Evolutionary conservation across 768 basidiomycete genomes (phyloP).

Genomic region (Chlorophyllum brunneum): DNA sequence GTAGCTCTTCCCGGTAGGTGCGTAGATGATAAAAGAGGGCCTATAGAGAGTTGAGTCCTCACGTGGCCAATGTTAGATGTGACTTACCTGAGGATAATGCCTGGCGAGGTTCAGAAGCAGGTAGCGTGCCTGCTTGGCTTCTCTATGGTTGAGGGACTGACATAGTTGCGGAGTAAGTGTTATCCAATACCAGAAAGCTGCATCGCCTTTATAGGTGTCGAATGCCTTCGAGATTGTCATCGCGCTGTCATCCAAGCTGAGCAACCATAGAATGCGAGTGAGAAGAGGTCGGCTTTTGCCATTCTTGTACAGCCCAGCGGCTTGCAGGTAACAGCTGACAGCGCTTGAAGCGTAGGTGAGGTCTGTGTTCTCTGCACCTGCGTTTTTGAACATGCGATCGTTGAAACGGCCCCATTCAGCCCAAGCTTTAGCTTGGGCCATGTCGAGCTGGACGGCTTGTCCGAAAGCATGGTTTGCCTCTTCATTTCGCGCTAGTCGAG

Average conservation of each 20-base stretch:
- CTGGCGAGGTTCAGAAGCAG: conserved; percentile 89
- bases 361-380: conserved; percentile 67
- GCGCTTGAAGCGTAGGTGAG: conserved; percentile 81
- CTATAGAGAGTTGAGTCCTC: conserved; percentile 35
- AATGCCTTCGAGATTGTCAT: conserved; percentile 77
- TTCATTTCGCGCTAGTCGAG: conserved; percentile 77
- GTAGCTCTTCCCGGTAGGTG: conserved; percentile 52
- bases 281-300: conserved; percentile 90
- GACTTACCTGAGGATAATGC: conserved; percentile 82
- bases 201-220: conserved; percentile 94
- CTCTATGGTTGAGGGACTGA: conserved; percentile 83
- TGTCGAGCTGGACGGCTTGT: conserved; percentile 94
- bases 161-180: conserved; percentile 93
- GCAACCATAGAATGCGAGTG: conserved; percentile 91
- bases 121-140: conserved; percentile 89
- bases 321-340: conserved; percentile 96
- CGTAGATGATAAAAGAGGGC: conserved; percentile 94
- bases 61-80: not conserved
- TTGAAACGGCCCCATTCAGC: conserved; percentile 96
- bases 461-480: conserved; percentile 92
- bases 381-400: conserved; percentile 90
- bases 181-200: conserved; percentile 99
- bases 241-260: conserved; percentile 82
- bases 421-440: conserved; percentile 95
- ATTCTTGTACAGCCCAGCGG: conserved; percentile 92